These are phyloP conservation scores for Kwoniella mangroviensis DNA, from an alignment of 768 basidiomycete species.

Conservation along the genomic window DNA sequence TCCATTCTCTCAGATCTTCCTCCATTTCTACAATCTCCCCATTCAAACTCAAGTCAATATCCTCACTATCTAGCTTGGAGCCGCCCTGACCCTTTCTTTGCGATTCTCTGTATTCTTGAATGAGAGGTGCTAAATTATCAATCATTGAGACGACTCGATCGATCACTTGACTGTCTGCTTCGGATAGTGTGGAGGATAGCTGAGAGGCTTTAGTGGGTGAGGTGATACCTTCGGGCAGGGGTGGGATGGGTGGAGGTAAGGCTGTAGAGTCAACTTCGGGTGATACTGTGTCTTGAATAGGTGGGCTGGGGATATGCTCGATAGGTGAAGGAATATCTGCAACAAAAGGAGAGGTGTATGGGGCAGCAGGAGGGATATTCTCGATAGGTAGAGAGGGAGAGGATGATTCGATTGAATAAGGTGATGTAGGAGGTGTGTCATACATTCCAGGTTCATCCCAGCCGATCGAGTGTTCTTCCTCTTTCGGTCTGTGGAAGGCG, in stretches of 20 bases:
- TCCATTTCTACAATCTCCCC: slow-evolving; percentile 18
- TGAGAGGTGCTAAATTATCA: slow-evolving; percentile 16
- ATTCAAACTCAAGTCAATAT: not conserved
- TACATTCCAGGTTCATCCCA: not conserved
- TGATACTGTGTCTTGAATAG: not conserved
- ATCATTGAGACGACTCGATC: slow-evolving; percentile 15
- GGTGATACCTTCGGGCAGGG: slow-evolving; percentile 5
- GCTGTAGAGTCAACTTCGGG: not conserved
- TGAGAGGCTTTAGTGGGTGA: slow-evolving; percentile 13
- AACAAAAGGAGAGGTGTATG: too few species aligned
- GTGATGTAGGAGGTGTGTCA: not conserved
- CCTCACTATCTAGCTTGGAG: too few species aligned
- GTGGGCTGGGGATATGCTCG: not conserved
- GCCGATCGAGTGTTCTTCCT: not conserved
- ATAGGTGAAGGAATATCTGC: not conserved
- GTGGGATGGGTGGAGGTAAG: slow-evolving; percentile 8
- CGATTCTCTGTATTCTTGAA: slow-evolving; percentile 24
- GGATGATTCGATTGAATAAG: not conserved
- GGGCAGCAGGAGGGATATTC: not conserved
- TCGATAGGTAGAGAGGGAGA: not conserved
- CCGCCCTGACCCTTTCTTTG: not conserved
- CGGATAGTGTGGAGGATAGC: slow-evolving; percentile 4
- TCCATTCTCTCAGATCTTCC: slow-evolving; percentile 16
- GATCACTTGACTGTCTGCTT: slow-evolving; percentile 15
- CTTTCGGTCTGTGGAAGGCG: slow-evolving; percentile 19